phyloP scores from a whole-genome alignment of 371 early-diverging fungal genomes.

The Fennellomyces sp. region DNA sequence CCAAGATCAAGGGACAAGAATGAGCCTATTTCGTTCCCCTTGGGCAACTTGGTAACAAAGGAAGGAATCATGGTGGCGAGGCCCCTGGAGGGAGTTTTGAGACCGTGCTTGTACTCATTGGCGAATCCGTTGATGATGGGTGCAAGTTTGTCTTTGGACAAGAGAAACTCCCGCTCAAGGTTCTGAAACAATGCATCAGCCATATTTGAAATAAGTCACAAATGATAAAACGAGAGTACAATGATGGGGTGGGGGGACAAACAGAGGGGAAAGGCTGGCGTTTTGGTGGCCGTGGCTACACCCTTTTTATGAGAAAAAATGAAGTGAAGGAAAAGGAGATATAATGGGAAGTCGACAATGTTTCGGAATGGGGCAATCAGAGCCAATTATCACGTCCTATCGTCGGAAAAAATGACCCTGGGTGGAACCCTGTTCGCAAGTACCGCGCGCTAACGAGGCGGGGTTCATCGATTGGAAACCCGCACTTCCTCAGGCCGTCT shows the following conservation, averaged over 20 bases:
- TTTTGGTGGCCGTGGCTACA: not conserved
- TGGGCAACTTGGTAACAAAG: constrained; percentile 77
- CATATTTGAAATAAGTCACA: constrained; percentile 10
- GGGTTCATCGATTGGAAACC: not conserved
- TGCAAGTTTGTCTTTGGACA: constrained; percentile 45
- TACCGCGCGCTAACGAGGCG: not conserved
- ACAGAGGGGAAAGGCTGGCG: not conserved
- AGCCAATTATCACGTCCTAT: not conserved
- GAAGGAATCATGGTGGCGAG: constrained; percentile 76
- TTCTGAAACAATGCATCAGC: constrained; percentile 17
- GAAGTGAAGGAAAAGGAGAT: not conserved
- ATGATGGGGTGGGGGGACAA: not conserved
- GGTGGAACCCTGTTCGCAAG: not conserved
- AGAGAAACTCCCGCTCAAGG: constrained; percentile 11
- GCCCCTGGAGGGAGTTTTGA: constrained; percentile 50
- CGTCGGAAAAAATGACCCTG: constrained; percentile 4
- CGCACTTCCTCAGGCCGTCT: not conserved
- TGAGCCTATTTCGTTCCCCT: constrained; percentile 83
- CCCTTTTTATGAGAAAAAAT: constrained; percentile 1
- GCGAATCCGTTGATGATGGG: constrained; percentile 56
- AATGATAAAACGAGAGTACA: not conserved
- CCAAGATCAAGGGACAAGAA: constrained; percentile 91
- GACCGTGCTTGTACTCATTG: constrained; percentile 47
- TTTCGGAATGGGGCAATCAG: not conserved
- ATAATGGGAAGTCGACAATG: not conserved